Percentiles rank a stretch among this genome's conserved stretches.
These are phyloP conservation scores for Emydomyces testavorans DNA, from an alignment of 2,329 filamentous ascomycete genomes.

Conservation along the genomic window DNA sequence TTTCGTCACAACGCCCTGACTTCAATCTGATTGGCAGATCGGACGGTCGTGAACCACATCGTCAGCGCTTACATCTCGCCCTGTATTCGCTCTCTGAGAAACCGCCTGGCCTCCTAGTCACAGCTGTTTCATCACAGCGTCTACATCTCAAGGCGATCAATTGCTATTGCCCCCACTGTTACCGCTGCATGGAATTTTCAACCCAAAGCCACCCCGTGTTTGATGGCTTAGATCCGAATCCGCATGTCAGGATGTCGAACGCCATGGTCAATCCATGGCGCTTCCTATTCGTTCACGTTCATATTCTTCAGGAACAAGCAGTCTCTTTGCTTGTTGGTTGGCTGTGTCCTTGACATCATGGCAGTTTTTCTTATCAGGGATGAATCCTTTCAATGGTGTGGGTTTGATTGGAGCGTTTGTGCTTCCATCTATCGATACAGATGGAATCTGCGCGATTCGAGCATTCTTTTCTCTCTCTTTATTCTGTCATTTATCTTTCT, in stretches of 20 bases:
- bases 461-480: background rate
- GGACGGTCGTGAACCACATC: background rate
- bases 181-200: slow-evolving; percentile 6
- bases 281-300: slow-evolving; percentile 3
- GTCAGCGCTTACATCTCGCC: slow-evolving; percentile 6
- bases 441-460: background rate
- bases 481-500: background rate
- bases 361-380: background rate
- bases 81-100: background rate
- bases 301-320: slow-evolving; percentile 5
- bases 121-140: slow-evolving; percentile 10
- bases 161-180: slow-evolving; percentile 6
- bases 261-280: background rate
- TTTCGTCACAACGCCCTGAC: too few relatives aligned
- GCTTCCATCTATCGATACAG: background rate
- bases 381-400: background rate
- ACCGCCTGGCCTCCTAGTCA: background rate
- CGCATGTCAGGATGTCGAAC: background rate
- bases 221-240: background rate
- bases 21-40: background rate
- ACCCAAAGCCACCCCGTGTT: background rate
- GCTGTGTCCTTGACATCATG: slow-evolving; percentile 5
- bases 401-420: slow-evolving; percentile 4
- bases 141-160: background rate
- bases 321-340: background rate